Conservation (phyloP, 345 rosid species). For the Eucalyptus polyanthemos region DNA sequence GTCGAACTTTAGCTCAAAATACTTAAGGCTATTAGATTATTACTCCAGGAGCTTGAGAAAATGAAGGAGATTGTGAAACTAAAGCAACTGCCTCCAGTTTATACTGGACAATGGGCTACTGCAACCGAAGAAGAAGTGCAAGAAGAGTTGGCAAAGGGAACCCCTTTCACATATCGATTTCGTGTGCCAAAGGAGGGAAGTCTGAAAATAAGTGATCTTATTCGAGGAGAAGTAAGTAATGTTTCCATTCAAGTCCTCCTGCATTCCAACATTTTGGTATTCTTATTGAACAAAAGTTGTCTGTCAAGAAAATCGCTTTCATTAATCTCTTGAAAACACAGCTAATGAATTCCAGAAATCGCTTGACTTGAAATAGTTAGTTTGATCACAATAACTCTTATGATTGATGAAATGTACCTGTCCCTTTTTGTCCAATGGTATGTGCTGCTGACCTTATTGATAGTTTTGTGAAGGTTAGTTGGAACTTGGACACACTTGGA, state of each 20-base stretch:
- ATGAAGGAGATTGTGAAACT: constrained; percentile 80
- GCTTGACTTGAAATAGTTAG: not conserved
- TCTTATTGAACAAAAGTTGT: not conserved
- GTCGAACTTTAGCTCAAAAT: not conserved
- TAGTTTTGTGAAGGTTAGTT: constrained; percentile 80
- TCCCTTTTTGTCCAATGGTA: not conserved
- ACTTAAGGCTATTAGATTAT: not conserved
- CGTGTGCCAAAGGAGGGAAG: constrained; percentile 73
- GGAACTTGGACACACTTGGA: constrained; percentile 91
- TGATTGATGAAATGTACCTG: not conserved
- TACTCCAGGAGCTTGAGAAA: constrained; percentile 70
- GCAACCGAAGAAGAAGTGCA: constrained; percentile 55
- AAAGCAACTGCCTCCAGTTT: constrained; percentile 73
- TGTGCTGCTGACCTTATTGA: constrained; percentile 28
- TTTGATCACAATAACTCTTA: not conserved
- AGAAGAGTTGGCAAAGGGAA: constrained; percentile 74
- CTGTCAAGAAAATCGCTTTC: not conserved
- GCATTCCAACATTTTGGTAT: not conserved
- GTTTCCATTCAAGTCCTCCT: not conserved
- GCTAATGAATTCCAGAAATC: not conserved
- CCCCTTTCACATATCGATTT: constrained; percentile 72
- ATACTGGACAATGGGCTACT: constrained; percentile 79
- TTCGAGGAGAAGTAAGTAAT: constrained; percentile 73
- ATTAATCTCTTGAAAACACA: not conserved
- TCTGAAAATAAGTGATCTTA: constrained; percentile 73